Evolutionary conservation across 345 rosid species (phyloP), one percentile per base, ranked within the genome.

Genomic region (Cochlearia excelsa): DNA sequence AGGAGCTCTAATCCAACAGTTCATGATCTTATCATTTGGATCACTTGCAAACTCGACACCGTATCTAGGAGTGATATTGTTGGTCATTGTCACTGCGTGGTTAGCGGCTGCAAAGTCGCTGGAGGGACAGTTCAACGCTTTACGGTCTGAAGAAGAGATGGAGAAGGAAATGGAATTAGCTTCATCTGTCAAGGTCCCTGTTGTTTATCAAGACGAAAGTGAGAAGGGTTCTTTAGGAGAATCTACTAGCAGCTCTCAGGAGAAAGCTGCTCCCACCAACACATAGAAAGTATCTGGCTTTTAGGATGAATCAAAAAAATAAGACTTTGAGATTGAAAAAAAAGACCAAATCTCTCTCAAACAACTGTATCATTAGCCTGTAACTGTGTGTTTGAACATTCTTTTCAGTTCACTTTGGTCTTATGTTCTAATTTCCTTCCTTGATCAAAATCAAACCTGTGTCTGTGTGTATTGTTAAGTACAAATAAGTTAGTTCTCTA

Each of bases 11-110:
- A 37, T 37, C 5, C 98, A 91, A 64, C 98, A 91, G 77, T 33
- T 33, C 35, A 33, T 2, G 35, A 33, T 33, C 35, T 5, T 91
- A 58, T 80, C 85, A 10, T 91, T 91, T 4, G 98, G 98, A 5
- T 91, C 98, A 3, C 90, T 88, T 1, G 98, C 98, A 0, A 91
- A 79, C 59, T 91, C 98, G 26, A 91, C 98, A 51, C 98, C 98
- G 3, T 88, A 91, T 71, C 88, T 91, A 27, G 98, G 96, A 51
- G 79, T 78, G 53, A 49, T 86, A 43, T 84, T 91, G 49, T 50
- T 92, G 77, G 82, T 80, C 38, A 88, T 86, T 16, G 98, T 88
- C 30, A 53, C 74, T 30, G 88, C 88, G 3, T 92, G 98, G 98
- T 64, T 88, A 67, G 90, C 67, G 0, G 98, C 98, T 3, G 96